Evolutionary conservation across 495 filamentous ascomycete species (phyloP), one percentile per base, ranked within the genome.

Genomic region (Pseudotulostoma volvatum): DNA sequence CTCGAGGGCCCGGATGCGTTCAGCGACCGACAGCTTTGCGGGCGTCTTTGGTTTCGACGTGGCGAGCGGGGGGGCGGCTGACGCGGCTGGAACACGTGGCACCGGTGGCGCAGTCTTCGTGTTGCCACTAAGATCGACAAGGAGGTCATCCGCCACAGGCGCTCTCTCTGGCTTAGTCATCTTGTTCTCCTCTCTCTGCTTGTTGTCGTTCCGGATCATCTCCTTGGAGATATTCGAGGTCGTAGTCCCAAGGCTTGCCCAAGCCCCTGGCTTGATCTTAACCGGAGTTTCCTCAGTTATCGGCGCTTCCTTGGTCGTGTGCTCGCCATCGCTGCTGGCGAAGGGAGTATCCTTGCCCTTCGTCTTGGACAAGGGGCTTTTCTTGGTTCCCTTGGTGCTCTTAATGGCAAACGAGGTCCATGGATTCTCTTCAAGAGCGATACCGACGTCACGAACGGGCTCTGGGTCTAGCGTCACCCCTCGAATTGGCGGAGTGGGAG

Each of bases 401-500:
- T 60, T 66, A 0, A 53, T 47, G 18, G 50, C 51, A 32, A 59
- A 44, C 1, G 54, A 56, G 18, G 58, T 59, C 63, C 63, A 70
- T 9, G 59, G 48, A 38, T 55, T 52, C 4, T 61, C 48, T 31
- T 49, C 46, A 15, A 43, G 37, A 7, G 51, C 40, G 35, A 58
- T 47, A 17, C n/a, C n/a, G n/a, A n/a, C n/a, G n/a, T n/a, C n/a
- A n/a, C n/a, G n/a, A n/a, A 51, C 47, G 16, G 51, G 46, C 17
- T 66, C 61, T 9, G 61, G 57, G 16, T 68, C 69, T 14, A 57
- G 64, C 13, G 51, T 60, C 9, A 64, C 44, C 18, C 60, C 57
- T 53, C 69, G 54, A 42, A 65, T 60, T 45, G 68, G 67, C 17
- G 67, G 65, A 16, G 64, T 67, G 7, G 60, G 70, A 43, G 57